Evolutionary conservation across 225 moss, liverwort and hornwort genomes (phyloP).

Genomic region (Climacium dendroides): DNA sequence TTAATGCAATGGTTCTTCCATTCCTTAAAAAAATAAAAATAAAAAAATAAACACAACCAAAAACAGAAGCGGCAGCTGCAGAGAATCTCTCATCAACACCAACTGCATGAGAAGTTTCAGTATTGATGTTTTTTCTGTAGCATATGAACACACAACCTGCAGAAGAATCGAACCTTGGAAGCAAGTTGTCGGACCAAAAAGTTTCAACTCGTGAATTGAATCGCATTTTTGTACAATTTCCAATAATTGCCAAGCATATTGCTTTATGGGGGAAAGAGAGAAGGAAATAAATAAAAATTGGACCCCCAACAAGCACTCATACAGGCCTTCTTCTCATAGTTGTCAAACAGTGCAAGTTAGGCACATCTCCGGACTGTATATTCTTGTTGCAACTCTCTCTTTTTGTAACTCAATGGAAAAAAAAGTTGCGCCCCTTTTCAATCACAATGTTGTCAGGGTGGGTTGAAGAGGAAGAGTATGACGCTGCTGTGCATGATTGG

Average conservation of each 20-base stretch:
- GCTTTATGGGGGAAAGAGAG: too few species aligned
- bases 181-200: background rate
- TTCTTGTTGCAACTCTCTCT: background rate
- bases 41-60: background rate
- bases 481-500: too few species aligned
- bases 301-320: background rate
- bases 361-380: too few species aligned
- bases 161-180: background rate
- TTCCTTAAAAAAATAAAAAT: too few species aligned
- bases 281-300: background rate
- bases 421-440: background rate
- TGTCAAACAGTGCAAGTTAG: background rate
- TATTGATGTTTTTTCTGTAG: background rate
- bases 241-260: background rate
- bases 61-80: background rate
- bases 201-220: background rate
- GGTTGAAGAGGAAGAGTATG: too few species aligned
- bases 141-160: fast-evolving
- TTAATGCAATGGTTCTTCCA: too few species aligned
- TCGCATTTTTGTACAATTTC: too few species aligned
- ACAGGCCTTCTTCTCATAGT: background rate
- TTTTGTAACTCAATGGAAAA: background rate
- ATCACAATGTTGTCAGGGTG: too few species aligned
- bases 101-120: background rate
- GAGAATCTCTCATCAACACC: too few species aligned